Percentiles rank a stretch among this genome's conserved stretches.
Conservation (phyloP, 371 early-diverging fungal genomes). For the Neoconidiobolus thromboides region DNA sequence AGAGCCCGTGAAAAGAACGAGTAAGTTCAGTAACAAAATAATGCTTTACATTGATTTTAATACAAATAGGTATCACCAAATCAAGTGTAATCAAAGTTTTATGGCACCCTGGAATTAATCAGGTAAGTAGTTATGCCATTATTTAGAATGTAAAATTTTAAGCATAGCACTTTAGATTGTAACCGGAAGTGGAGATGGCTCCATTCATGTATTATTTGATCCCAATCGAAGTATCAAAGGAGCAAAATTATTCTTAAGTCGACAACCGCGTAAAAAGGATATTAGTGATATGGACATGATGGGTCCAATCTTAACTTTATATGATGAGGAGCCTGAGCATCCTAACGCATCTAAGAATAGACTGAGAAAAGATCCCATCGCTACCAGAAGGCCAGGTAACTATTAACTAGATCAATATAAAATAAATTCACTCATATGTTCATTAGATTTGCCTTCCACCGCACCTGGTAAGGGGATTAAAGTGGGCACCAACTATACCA, state of each 20-base stretch:
- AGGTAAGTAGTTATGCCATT: slow-evolving; percentile 20
- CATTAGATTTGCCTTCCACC: slow-evolving; percentile 41
- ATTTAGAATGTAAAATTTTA: background rate
- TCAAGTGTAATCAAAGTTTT: slow-evolving; percentile 53
- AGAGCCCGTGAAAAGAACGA: slow-evolving; percentile 26
- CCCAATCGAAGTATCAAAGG: slow-evolving; percentile 50
- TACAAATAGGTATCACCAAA: slow-evolving; percentile 20
- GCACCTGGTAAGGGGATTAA: slow-evolving; percentile 66
- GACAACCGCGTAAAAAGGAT: slow-evolving; percentile 32
- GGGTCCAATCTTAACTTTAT: slow-evolving; percentile 52
- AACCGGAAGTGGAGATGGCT: slow-evolving; percentile 56
- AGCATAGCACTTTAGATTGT: slow-evolving; percentile 24
- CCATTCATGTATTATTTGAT: slow-evolving; percentile 57
- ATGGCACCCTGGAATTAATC: slow-evolving; percentile 80
- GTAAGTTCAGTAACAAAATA: slow-evolving; percentile 13
- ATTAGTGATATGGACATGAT: too few species aligned
- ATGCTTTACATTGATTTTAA: background rate
- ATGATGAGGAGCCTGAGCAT: slow-evolving; percentile 32
- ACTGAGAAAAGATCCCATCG: slow-evolving; percentile 49
- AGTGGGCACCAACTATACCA: slow-evolving; percentile 57
- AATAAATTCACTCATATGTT: slow-evolving; percentile 3
- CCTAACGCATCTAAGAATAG: slow-evolving; percentile 60
- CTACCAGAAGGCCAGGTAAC: slow-evolving; percentile 47
- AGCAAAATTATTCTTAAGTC: slow-evolving; percentile 45
- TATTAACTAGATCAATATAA: background rate